Conservation (phyloP, 345 rosid genomes). For the Boechera retrofracta region DNA sequence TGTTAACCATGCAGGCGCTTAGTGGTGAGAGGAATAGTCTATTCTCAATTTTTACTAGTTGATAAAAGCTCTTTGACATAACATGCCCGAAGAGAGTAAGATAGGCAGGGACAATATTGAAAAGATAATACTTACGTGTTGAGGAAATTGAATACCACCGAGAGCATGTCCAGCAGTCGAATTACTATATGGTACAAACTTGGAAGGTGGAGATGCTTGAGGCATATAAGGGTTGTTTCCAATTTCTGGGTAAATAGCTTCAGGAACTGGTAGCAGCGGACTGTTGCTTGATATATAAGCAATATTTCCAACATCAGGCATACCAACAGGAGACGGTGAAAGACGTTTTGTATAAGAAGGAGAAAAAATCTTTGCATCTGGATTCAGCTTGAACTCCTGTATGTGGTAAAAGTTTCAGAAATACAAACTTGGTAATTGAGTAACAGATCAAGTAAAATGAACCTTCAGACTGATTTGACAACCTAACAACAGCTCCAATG, state of each 20-base stretch:
- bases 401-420: not conserved
- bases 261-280: conserved; percentile 55
- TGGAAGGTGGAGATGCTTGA: conserved; percentile 57
- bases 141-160: conserved; percentile 54
- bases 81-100: not conserved
- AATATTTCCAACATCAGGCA: conserved; percentile 54
- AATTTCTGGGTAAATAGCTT: conserved; percentile 58
- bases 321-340: conserved; percentile 54
- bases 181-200: conserved; percentile 62
- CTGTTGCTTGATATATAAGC: conserved; percentile 60
- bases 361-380: conserved; percentile 77
- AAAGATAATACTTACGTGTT: conserved; percentile 60
- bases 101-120: conserved; percentile 1
- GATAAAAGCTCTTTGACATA: not conserved
- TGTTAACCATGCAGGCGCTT: conserved; percentile 1
- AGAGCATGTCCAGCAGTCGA: conserved; percentile 56
- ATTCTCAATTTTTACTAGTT: conserved; percentile 1
- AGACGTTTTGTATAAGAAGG: conserved; percentile 62
- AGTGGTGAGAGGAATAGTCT: conserved; percentile 19
- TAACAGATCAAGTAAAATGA: conserved; percentile 8
- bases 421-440: conserved; percentile 10
- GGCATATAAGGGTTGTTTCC: conserved; percentile 57
- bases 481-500: not conserved
- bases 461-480: conserved; percentile 4
- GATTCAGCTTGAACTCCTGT: conserved; percentile 91